These are phyloP conservation scores for Hemileccinum impolitum DNA, from an alignment of 768 basidiomycete species.

Conservation along the genomic window DNA sequence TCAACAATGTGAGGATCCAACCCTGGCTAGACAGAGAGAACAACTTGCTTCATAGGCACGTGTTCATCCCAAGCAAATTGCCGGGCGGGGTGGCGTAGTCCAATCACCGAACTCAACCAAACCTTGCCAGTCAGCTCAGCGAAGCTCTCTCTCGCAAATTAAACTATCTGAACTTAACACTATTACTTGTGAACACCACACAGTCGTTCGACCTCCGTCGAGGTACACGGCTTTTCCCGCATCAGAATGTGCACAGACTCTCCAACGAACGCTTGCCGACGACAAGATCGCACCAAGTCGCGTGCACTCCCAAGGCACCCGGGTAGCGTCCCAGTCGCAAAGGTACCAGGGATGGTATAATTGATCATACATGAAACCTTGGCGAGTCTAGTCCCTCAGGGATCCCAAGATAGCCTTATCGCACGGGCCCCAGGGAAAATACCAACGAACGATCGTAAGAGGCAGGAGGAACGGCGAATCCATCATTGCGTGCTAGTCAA, in stretches of 20 bases:
- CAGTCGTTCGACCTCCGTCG: conserved; percentile 1
- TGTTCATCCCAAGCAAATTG: conserved; percentile 17
- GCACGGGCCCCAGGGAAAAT: conserved; percentile 10
- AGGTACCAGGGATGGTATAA: conserved; percentile 21
- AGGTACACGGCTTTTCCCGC: conserved; percentile 2
- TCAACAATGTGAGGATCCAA: conserved; percentile 31
- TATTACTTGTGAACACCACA: conserved; percentile 1
- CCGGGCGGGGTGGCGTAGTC: conserved; percentile 25
- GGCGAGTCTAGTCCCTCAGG: conserved; percentile 27
- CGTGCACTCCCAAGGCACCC: conserved; percentile 16
- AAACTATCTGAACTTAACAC: conserved; percentile 19
- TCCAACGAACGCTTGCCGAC: no score
- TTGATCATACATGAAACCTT: conserved; percentile 19
- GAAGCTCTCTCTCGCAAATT: conserved; percentile 25
- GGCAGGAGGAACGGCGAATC: conserved; percentile 27
- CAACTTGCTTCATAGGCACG: conserved; percentile 12
- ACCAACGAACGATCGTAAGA: conserved; percentile 12
- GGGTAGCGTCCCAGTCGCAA: conserved; percentile 14
- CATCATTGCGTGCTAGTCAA: conserved; percentile 16
- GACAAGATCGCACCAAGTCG: no score
- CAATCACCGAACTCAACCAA: conserved; percentile 24
- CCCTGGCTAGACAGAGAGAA: conserved; percentile 10
- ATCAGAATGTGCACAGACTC: no score
- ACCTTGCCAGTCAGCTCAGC: conserved; percentile 31
- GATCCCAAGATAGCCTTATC: conserved; percentile 31